Conservation (phyloP, 1,139 yeast species). For the Saccharomycopsis crataegensis region DNA sequence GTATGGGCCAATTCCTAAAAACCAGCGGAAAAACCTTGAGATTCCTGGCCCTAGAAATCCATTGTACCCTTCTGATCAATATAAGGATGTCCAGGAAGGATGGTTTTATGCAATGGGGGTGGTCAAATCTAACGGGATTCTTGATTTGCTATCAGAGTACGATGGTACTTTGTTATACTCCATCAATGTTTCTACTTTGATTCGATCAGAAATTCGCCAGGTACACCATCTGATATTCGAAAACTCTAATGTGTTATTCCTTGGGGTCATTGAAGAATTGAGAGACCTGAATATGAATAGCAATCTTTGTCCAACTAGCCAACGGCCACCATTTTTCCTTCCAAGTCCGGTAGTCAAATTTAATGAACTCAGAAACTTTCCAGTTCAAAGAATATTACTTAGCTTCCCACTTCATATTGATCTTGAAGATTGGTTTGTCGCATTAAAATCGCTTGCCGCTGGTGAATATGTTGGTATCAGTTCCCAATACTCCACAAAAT, state of each 20-base stretch:
- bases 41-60: conserved; percentile 22
- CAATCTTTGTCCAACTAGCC: conserved; percentile 13
- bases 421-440: conserved; percentile 78
- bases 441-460: conserved; percentile 59
- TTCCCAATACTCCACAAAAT: conserved; percentile 22
- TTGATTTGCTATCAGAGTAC: conserved; percentile 55
- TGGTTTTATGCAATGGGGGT: conserved; percentile 81
- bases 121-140: conserved; percentile 55
- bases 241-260: conserved; percentile 46
- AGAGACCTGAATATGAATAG: conserved; percentile 27
- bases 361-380: conserved; percentile 19
- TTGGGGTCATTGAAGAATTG: conserved; percentile 50
- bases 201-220: conserved; percentile 61
- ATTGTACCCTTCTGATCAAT: conserved; percentile 20
- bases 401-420: conserved; percentile 67
- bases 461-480: conserved; percentile 44
- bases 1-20: conserved; percentile 52
- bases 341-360: conserved; percentile 9
- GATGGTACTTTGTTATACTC: conserved; percentile 64
- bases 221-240: conserved; percentile 64
- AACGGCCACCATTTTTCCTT: conserved; percentile 20
- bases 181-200: conserved; percentile 47
- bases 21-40: conserved; percentile 32
- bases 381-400: conserved; percentile 37
- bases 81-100: conserved; percentile 36